Percentiles rank a stretch among this genome's conserved stretches.
phyloP scores from a whole-genome alignment of 179 eudicot species.

The Beta lomatogona region DNA sequence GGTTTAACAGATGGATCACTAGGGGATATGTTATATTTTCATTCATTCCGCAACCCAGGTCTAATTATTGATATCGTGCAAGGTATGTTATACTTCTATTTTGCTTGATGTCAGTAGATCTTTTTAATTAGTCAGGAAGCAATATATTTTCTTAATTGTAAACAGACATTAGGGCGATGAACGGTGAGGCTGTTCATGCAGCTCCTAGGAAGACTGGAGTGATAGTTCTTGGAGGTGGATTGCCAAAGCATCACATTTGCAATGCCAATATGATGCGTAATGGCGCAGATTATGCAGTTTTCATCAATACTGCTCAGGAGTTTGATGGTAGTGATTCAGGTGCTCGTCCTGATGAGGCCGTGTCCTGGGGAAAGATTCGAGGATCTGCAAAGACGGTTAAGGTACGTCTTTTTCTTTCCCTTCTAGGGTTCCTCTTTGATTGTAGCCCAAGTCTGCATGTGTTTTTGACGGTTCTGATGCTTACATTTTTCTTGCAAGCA shows the following conservation, averaged over 20 bases:
- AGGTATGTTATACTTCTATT: conserved; percentile 41
- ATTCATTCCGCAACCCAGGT: conserved; percentile 77
- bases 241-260: conserved; percentile 96
- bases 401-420: conserved; percentile 32
- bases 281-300: conserved; percentile 94
- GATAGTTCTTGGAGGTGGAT: conserved; percentile 89
- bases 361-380: conserved; percentile 94
- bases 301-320: conserved; percentile 91
- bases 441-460: not conserved
- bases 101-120: not conserved
- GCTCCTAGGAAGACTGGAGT: conserved; percentile 84
- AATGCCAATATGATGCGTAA: conserved; percentile 98
- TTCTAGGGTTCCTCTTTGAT: not conserved
- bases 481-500: conserved; percentile 27
- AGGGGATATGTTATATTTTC: conserved; percentile 94
- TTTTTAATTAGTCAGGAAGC: not conserved
- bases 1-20: conserved; percentile 91
- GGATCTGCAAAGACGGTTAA: conserved; percentile 85
- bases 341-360: conserved; percentile 96
- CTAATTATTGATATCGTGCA: conserved; percentile 73
- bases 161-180: conserved; percentile 82
- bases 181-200: conserved; percentile 90
- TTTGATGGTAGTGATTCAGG: conserved; percentile 98
- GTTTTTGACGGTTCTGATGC: conserved; percentile 2
- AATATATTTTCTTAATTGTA: conserved; percentile 8